Evolutionary conservation across 2,329 filamentous ascomycete genomes (phyloP).

Genomic region (Beauveria sp.): DNA sequence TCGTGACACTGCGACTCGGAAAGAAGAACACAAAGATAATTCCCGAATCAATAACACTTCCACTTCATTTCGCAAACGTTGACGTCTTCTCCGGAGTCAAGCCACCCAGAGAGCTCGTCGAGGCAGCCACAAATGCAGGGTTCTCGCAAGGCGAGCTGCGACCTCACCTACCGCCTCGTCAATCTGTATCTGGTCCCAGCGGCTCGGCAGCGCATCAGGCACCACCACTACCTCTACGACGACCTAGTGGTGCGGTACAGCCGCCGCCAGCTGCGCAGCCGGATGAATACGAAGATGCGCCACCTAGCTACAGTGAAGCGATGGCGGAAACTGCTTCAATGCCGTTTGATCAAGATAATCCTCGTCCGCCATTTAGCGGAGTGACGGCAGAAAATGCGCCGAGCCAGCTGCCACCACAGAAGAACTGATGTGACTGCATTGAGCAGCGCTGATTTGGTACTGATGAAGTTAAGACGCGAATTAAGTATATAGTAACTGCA

Average conservation of each 20-base stretch:
- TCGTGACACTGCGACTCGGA: slow-evolving; percentile 69
- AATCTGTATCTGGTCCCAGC: slow-evolving; percentile 8
- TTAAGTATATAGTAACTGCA: neutral
- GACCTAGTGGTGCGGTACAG: slow-evolving; percentile 43
- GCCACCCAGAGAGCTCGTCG: slow-evolving; percentile 68
- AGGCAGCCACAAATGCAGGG: slow-evolving; percentile 41
- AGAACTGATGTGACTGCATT: slow-evolving; percentile 21
- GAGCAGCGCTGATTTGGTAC: neutral
- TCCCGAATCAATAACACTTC: slow-evolving; percentile 70
- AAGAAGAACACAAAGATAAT: slow-evolving; percentile 29
- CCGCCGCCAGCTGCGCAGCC: slow-evolving; percentile 44
- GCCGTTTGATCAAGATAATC: slow-evolving; percentile 53
- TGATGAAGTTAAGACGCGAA: neutral
- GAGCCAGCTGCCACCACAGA: slow-evolving; percentile 38
- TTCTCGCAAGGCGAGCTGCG: slow-evolving; percentile 24
- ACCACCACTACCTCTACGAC: slow-evolving; percentile 20
- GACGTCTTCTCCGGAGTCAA: slow-evolving; percentile 82
- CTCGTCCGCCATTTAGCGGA: slow-evolving; percentile 61
- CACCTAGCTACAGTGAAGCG: slow-evolving; percentile 90
- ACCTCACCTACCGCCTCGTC: slow-evolving; percentile 16
- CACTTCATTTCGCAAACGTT: slow-evolving; percentile 65
- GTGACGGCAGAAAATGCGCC: slow-evolving; percentile 55
- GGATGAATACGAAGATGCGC: slow-evolving; percentile 64
- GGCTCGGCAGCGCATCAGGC: slow-evolving; percentile 13
- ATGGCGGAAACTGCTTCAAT: slow-evolving; percentile 67